phyloP scores from a whole-genome alignment of 768 basidiomycete species.

The Atractiella rhizophila region DNA sequence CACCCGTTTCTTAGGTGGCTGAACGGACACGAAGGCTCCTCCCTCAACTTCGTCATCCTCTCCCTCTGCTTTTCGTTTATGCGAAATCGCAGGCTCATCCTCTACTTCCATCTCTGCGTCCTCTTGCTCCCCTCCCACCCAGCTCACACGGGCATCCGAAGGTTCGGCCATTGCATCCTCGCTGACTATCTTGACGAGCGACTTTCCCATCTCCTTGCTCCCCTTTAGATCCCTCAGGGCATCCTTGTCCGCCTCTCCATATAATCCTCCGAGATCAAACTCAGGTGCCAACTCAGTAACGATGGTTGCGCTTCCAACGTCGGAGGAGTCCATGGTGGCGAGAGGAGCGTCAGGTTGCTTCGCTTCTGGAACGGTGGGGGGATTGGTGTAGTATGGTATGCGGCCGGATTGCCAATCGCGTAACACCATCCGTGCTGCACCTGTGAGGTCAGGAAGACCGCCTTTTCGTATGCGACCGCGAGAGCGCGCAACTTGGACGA shows the following conservation, averaged over 20 bases:
- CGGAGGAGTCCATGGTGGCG: conserved; percentile 4
- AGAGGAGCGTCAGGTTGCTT: neutral
- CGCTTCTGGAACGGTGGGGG: conserved; percentile 44
- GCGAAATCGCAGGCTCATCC: neutral
- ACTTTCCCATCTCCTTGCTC: conserved; percentile 24
- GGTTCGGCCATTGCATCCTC: conserved; percentile 6
- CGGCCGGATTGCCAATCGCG: conserved; percentile 78
- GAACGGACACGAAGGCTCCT: conserved; percentile 11
- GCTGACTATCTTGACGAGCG: conserved; percentile 2
- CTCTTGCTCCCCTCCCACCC: neutral
- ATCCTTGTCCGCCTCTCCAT: conserved; percentile 54
- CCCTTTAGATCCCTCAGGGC: conserved; percentile 33
- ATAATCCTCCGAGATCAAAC: conserved; percentile 57
- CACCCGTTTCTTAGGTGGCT: conserved; percentile 14
- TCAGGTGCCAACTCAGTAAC: conserved; percentile 43
- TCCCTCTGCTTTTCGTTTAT: conserved; percentile 4
- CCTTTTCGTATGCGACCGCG: conserved; percentile 71
- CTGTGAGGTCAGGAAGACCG: conserved; percentile 64
- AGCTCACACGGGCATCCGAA: neutral
- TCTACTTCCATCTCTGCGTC: conserved; percentile 6
- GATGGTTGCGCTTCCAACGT: conserved; percentile 38
- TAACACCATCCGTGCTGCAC: conserved; percentile 55
- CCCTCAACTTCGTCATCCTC: conserved; percentile 8
- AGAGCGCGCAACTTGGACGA: conserved; percentile 66
- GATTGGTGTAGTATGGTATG: conserved; percentile 62